Percentiles rank a stretch among this genome's conserved stretches.
Evolutionary conservation across 768 basidiomycete genomes (phyloP).

Genomic region (Kwoniella pini): DNA sequence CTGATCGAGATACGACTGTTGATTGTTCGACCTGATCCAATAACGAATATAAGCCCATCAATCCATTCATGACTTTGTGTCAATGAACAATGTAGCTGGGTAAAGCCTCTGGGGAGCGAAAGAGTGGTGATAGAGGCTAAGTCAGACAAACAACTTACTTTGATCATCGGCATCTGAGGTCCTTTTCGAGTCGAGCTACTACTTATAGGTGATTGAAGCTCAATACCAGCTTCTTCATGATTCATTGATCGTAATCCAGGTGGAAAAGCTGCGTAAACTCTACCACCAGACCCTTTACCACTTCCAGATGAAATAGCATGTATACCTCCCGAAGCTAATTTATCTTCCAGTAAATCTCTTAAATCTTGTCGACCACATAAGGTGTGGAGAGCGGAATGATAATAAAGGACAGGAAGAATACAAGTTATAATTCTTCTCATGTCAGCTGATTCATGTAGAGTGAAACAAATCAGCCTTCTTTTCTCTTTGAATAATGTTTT

Average conservation of each 20-base stretch:
- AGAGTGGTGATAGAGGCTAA: not conserved
- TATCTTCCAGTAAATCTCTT: conserved; percentile 13
- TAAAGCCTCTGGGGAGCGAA: too few relatives aligned
- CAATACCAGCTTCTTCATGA: conserved; percentile 1
- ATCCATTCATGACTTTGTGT: too few relatives aligned
- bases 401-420: conserved; percentile 17
- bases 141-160: conserved; percentile 6
- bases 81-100: too few relatives aligned
- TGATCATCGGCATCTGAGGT: conserved; percentile 10
- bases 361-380: conserved; percentile 13
- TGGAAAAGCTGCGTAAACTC: conserved; percentile 4
- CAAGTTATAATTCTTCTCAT: conserved; percentile 15
- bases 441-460: not conserved
- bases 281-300: conserved; percentile 9
- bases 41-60: not conserved
- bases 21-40: not conserved
- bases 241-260: conserved; percentile 1
- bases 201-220: conserved; percentile 9
- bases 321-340: conserved; percentile 9
- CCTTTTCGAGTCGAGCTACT: not conserved
- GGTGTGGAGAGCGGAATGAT: conserved; percentile 8
- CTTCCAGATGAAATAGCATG: conserved; percentile 9
- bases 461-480: not conserved
- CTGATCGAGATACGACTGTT: conserved; percentile 4
- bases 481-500: not conserved